Evolutionary conservation across 2,329 filamentous ascomycete species (phyloP).

Genomic region (Clonostachys rhizophaga): DNA sequence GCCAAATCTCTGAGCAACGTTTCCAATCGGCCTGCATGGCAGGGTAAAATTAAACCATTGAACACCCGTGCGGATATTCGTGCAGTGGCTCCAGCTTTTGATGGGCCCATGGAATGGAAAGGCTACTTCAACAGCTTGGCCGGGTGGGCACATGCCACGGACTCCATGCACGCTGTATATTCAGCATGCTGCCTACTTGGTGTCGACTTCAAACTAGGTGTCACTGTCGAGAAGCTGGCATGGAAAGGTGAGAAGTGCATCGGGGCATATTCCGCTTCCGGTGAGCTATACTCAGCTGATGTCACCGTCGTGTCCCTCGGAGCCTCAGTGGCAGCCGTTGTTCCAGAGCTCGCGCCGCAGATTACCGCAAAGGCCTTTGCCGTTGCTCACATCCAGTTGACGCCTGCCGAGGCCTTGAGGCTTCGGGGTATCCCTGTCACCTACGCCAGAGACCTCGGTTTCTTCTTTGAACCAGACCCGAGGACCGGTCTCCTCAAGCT

Average conservation of each 20-base stretch:
- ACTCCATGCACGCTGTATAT: slow-evolving; percentile 43
- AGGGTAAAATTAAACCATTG: slow-evolving; percentile 28
- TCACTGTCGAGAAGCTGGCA: slow-evolving; percentile 12
- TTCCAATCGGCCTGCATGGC: slow-evolving; percentile 29
- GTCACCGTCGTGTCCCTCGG: slow-evolving; percentile 47
- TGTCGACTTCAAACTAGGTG: slow-evolving; percentile 29
- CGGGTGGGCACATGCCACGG: slow-evolving; percentile 51
- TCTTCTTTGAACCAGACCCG: slow-evolving; percentile 61
- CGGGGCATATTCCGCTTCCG: slow-evolving; percentile 15
- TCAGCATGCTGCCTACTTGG: slow-evolving; percentile 26
- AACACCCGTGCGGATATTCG: slow-evolving; percentile 29
- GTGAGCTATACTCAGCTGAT: slow-evolving; percentile 15
- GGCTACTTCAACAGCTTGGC: slow-evolving; percentile 55
- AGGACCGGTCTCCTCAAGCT: slow-evolving; percentile 54
- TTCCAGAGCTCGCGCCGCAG: slow-evolving; percentile 42
- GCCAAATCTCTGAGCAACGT: slow-evolving; percentile 20
- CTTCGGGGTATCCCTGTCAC: slow-evolving; percentile 56
- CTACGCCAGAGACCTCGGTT: slow-evolving; percentile 56
- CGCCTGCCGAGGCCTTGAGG: slow-evolving; percentile 42
- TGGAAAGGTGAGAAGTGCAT: slow-evolving; percentile 9
- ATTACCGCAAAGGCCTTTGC: slow-evolving; percentile 54
- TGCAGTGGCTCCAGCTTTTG: slow-evolving; percentile 32
- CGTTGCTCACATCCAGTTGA: slow-evolving; percentile 55
- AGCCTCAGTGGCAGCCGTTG: slow-evolving; percentile 37
- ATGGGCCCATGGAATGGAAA: slow-evolving; percentile 45